Conservation (phyloP, 805 yeast genomes). For the Starmerella apicola region DNA sequence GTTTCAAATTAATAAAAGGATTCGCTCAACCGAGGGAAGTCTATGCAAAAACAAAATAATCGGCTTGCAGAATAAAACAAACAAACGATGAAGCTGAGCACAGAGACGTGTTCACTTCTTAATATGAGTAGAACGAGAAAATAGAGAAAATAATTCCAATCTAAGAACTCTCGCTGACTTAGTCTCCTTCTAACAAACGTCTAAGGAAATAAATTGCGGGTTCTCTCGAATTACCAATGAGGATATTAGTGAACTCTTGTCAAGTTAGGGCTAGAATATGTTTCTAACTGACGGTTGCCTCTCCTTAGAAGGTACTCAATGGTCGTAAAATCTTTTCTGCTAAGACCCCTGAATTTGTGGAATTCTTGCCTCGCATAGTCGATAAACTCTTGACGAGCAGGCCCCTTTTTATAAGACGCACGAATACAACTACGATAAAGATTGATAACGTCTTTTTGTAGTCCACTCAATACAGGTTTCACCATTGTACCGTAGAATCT, state of each 20-base stretch:
- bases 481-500: too few species aligned
- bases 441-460: conserved; percentile 33
- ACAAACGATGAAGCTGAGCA: too few species aligned
- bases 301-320: conserved; percentile 71
- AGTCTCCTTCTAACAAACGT: too few species aligned
- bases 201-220: too few species aligned
- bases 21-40: too few species aligned
- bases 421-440: conserved; percentile 41
- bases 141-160: too few species aligned
- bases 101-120: too few species aligned
- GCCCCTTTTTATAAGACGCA: conserved; percentile 37
- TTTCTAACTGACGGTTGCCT: conserved; percentile 60
- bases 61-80: too few species aligned
- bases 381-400: conserved; percentile 35
- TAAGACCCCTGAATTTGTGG: conserved; percentile 39
- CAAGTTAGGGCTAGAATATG: conserved; percentile 58
- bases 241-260: conserved; percentile 42
- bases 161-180: too few species aligned
- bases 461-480: conserved; percentile 23
- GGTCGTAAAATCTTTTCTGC: conserved; percentile 70
- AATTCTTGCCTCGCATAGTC: conserved; percentile 51
- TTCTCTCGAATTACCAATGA: not conserved
- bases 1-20: too few species aligned
- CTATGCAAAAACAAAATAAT: too few species aligned
- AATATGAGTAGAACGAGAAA: too few species aligned